Percentiles rank a stretch among this genome's conserved stretches.
Evolutionary conservation across 306 rosid species (phyloP).

Genomic region (Rosa rugosa): DNA sequence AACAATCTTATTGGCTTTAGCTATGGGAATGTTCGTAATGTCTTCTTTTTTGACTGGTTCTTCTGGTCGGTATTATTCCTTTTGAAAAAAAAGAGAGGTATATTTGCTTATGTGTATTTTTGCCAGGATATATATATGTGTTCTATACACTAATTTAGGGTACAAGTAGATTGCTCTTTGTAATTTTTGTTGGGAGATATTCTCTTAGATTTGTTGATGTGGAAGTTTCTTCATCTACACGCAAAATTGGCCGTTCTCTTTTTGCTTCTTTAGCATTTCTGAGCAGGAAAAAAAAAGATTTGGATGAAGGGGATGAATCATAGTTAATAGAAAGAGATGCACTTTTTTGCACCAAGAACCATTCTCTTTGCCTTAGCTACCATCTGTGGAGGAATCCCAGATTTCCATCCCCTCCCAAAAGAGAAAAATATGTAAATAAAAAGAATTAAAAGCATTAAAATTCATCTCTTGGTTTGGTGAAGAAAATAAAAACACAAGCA

Average conservation of each 20-base stretch:
- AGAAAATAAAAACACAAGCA: neutral
- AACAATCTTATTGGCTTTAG: neutral
- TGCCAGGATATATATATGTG: neutral
- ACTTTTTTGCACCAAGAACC: slow-evolving; percentile 1
- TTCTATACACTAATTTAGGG: neutral
- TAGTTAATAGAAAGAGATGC: neutral
- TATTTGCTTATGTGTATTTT: no score
- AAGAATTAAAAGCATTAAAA: neutral
- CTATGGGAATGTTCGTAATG: neutral
- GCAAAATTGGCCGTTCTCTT: slow-evolving; percentile 39
- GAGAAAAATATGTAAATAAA: neutral
- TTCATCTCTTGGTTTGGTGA: neutral
- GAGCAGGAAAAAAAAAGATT: neutral
- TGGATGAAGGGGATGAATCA: neutral
- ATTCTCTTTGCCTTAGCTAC: neutral
- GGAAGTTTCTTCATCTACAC: slow-evolving; percentile 57
- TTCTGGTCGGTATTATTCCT: neutral
- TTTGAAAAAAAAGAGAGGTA: neutral
- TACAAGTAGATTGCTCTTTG: neutral
- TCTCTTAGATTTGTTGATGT: neutral
- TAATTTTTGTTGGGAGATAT: neutral
- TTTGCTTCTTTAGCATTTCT: slow-evolving; percentile 6
- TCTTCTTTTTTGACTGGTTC: neutral
- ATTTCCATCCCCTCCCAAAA: neutral
- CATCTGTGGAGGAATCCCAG: neutral